Conservation (phyloP, 345 rosid genomes). For the Corymbia maculata region DNA sequence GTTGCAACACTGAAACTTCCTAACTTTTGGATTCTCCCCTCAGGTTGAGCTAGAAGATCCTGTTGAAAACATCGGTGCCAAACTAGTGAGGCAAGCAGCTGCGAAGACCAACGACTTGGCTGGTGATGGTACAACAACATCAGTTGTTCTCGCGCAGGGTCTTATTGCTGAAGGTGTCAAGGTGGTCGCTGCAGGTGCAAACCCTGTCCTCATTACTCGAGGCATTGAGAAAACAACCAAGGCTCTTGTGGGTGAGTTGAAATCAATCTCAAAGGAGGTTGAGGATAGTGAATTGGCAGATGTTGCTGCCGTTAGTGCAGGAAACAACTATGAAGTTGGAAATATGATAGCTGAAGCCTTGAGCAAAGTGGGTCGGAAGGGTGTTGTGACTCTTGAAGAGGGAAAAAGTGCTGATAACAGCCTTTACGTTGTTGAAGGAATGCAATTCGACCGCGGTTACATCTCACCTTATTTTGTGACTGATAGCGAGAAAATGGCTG, state of each 20-base stretch:
- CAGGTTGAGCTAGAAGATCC: conserved; percentile 98
- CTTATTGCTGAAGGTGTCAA: conserved; percentile 95
- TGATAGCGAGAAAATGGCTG: conserved; percentile 96
- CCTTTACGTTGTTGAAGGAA: conserved; percentile 97
- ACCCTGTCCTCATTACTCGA: conserved; percentile 88
- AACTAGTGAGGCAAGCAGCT: conserved; percentile 96
- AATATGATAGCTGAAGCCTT: conserved; percentile 98
- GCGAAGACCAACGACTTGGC: conserved; percentile 98
- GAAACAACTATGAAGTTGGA: conserved; percentile 89
- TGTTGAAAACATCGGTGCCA: conserved; percentile 97
- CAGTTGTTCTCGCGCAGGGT: conserved; percentile 98
- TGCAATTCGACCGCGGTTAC: conserved; percentile 99
- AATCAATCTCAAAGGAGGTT: conserved; percentile 86
- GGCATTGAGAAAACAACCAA: conserved; percentile 94
- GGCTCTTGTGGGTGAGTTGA: conserved; percentile 77
- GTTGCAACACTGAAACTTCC: neutral
- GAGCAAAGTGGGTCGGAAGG: conserved; percentile 95
- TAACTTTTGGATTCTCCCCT: neutral
- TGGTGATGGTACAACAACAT: conserved; percentile 97
- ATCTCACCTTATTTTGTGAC: conserved; percentile 98
- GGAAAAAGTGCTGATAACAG: conserved; percentile 96
- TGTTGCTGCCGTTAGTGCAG: conserved; percentile 99
- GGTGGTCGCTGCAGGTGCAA: conserved; percentile 99
- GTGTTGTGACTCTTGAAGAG: conserved; percentile 97
- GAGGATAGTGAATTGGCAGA: conserved; percentile 99